phyloP scores from a whole-genome alignment of 2,329 filamentous ascomycete genomes.

The Penicillium crustosum region DNA sequence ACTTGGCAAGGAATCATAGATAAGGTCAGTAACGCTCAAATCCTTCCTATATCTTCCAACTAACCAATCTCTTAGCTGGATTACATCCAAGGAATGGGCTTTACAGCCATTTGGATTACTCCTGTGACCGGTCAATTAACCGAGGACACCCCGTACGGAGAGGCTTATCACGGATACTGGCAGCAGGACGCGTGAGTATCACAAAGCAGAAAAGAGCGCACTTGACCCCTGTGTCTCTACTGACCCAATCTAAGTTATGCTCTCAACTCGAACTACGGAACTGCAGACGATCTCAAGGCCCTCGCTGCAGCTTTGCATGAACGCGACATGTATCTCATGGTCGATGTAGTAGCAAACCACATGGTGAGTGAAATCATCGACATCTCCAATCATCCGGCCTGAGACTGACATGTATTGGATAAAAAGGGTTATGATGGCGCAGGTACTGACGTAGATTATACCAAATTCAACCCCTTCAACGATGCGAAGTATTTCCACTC shows the following conservation, averaged over 20 bases:
- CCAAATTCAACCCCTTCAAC: conserved; percentile 55
- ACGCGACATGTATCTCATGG: conserved; percentile 61
- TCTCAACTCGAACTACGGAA: conserved; percentile 61
- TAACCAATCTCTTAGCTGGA: conserved; percentile 38
- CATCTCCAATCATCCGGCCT: not conserved
- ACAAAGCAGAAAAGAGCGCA: not conserved
- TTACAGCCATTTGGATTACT: conserved; percentile 52
- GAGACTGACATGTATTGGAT: conserved; percentile 8
- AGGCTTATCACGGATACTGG: conserved; percentile 53
- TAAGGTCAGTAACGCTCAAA: conserved; percentile 21
- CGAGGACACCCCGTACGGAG: conserved; percentile 38
- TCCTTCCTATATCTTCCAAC: not conserved
- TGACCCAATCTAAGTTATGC: conserved; percentile 34
- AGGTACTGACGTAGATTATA: conserved; percentile 54
- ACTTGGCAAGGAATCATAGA: conserved; percentile 50
- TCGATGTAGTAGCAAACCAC: conserved; percentile 52
- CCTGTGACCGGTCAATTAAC: conserved; percentile 45
- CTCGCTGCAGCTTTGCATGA: conserved; percentile 57
- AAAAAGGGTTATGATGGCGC: conserved; percentile 49
- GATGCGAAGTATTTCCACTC: conserved; percentile 60
- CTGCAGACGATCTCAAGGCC: conserved; percentile 57
- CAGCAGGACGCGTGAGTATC: conserved; percentile 47
- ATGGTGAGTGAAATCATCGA: conserved; percentile 9
- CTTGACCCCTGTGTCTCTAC: not conserved
- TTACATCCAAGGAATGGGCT: conserved; percentile 52